Evolutionary conservation across 306 rosid species (phyloP), one percentile per base, ranked within the genome.

Genomic region (Malus fusca): DNA sequence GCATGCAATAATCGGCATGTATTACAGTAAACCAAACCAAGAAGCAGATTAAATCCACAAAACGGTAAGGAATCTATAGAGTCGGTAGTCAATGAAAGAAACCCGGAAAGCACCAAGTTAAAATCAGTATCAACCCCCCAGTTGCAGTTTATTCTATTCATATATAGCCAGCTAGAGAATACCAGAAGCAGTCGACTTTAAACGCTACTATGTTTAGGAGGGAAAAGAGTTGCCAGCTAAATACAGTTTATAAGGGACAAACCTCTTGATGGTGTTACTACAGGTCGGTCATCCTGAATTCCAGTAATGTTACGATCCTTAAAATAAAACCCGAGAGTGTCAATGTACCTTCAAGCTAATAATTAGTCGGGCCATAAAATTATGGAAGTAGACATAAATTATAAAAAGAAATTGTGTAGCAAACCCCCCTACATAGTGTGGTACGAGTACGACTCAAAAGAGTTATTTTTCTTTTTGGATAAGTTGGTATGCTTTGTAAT

Each of bases 221-320:
- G 26, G 12, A 61, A 22, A 52, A 31, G 33, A 25, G 73, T 65
- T 25, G 44, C 21, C 58, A 56, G 72, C 53, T 18, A 13, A 44
- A 53, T 62, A 74, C 68, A 43, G 72, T 70, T 72, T 62, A 73
- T 59, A 77, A 74, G 84, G 75, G 18, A 82, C 83, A 66, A 69
- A 85, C 87, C 91, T 71, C 59, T 83, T 43, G 55, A 52, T 23
- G 82, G 76, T 73, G 80, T 84, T 77, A 30, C 23, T 70, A 61
- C 9, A 30, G 69, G 75, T 60, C 61, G 62, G 59, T 69, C 86
- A 46, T 76, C 85, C 84, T 60, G 83, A 70, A 92, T 87, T 84
- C 90, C 85, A 59, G 76, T 87, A 63, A 92, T 2, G 58, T 62
- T 83, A 53, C 65, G 92, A 66, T 90, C 84, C 93, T 92, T 87